phyloP scores from a whole-genome alignment of 2,329 filamentous ascomycete species.

The Metarhizium humberi region DNA sequence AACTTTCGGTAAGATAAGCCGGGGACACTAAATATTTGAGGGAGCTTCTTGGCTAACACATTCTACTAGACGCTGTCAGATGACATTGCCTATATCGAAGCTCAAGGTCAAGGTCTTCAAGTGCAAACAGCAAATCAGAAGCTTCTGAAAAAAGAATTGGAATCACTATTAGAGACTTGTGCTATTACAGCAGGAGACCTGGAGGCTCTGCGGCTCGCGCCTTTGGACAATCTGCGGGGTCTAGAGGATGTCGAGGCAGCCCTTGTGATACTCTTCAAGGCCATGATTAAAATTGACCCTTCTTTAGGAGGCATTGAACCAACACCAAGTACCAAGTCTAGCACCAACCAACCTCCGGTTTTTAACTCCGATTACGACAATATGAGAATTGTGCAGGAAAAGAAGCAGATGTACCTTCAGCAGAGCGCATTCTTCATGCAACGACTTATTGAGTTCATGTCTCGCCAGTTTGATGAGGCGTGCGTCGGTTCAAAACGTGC shows the following conservation, averaged over 20 bases:
- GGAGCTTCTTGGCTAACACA: conserved; percentile 8
- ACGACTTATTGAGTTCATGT: conserved; percentile 73
- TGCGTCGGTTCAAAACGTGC: conserved; percentile 60
- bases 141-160: conserved; percentile 78
- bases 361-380: conserved; percentile 70
- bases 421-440: conserved; percentile 71
- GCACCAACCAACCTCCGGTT: conserved; percentile 32
- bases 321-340: conserved; percentile 37
- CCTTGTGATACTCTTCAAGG: conserved; percentile 77
- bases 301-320: conserved; percentile 50
- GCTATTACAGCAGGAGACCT: conserved; percentile 73
- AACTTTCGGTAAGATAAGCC: conserved; percentile 63
- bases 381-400: conserved; percentile 91
- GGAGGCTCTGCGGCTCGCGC: conserved; percentile 61
- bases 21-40: neutral
- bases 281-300: conserved; percentile 89
- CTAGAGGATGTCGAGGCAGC: conserved; percentile 70
- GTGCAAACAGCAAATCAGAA: conserved; percentile 97
- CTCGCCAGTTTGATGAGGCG: conserved; percentile 67
- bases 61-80: conserved; percentile 70
- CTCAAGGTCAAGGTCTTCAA: conserved; percentile 91
- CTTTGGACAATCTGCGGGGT: conserved; percentile 61
- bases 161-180: conserved; percentile 81
- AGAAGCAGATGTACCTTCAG: conserved; percentile 77
- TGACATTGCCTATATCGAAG: conserved; percentile 94